phyloP scores from a whole-genome alignment of 768 basidiomycete genomes.

The Termitomyces heimii region DNA sequence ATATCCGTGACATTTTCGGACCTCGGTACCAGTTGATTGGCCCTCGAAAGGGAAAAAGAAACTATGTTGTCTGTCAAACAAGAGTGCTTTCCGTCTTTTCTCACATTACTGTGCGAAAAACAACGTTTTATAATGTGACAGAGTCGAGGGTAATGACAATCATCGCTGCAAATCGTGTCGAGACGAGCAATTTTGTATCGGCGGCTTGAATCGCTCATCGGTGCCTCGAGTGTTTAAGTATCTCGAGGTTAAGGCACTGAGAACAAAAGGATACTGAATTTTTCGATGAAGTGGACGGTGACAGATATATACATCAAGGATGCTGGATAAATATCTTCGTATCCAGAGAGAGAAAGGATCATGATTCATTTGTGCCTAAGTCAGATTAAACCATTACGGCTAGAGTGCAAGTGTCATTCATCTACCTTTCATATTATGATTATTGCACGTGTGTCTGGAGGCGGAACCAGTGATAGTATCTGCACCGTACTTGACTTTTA shows the following conservation, averaged over 20 bases:
- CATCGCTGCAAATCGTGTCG: neutral
- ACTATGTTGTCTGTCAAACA: neutral
- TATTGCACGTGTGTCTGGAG: too few species aligned
- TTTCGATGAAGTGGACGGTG: neutral
- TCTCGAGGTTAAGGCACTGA: neutral
- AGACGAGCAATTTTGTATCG: neutral
- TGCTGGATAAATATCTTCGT: neutral
- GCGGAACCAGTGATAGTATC: too few species aligned
- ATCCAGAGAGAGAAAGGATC: neutral
- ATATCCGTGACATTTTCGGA: neutral
- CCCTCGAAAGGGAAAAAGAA: neutral
- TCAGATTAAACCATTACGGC: neutral
- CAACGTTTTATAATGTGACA: neutral
- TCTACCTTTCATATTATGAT: too few species aligned
- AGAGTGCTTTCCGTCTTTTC: neutral
- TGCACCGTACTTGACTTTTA: too few species aligned
- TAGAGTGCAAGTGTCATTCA: neutral
- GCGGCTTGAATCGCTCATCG: neutral
- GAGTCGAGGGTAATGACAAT: neutral
- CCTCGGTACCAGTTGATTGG: neutral
- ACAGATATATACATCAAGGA: neutral
- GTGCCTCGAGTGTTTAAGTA: neutral
- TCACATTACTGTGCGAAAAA: neutral
- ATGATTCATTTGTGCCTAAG: neutral
- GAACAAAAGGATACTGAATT: neutral